A percentile compares a stretch with the other conserved stretches of the same genome.
These are phyloP conservation scores for Chenopodium album DNA, from an alignment of 148 eudicot genomes.

Conservation along the genomic window DNA sequence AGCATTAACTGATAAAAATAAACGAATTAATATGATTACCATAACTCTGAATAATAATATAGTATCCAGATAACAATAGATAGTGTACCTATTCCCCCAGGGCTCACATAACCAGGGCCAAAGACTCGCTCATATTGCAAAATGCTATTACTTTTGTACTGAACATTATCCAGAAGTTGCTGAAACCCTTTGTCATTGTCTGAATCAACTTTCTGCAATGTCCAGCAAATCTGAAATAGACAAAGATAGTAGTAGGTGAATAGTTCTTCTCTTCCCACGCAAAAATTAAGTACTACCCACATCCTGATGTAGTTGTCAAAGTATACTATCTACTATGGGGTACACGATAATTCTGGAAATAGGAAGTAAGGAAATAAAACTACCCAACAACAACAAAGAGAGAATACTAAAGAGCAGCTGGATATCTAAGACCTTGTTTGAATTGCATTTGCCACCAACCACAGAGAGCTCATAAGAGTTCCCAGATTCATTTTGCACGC, in stretches of 20 bases:
- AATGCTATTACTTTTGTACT: slow-evolving; percentile 75
- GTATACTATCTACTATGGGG: no score
- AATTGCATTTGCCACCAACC: slow-evolving; percentile 73
- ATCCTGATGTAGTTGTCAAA: no score
- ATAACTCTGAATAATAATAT: not conserved
- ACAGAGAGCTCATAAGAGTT: slow-evolving; percentile 78
- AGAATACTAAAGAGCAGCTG: not conserved
- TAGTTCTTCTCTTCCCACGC: no score
- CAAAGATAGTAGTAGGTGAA: not conserved
- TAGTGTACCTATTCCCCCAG: slow-evolving; percentile 84
- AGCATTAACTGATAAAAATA: no score
- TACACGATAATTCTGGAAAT: no score
- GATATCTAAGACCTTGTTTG: slow-evolving; percentile 65
- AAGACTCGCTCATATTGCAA: slow-evolving; percentile 88
- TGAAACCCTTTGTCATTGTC: slow-evolving; percentile 81
- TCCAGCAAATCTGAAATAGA: slow-evolving; percentile 81
- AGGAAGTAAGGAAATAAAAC: no score
- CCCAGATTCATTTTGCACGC: slow-evolving; percentile 51
- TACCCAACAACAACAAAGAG: no score
- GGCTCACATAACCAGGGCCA: slow-evolving; percentile 93
- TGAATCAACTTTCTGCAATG: slow-evolving; percentile 77
- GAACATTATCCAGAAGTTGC: slow-evolving; percentile 83
- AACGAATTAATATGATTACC: not conserved
- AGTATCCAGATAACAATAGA: not conserved
- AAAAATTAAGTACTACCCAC: no score